Percentiles rank a stretch among this genome's conserved stretches.
Conservation (phyloP, 2,329 filamentous ascomycete species). For the Fusarium musae region DNA sequence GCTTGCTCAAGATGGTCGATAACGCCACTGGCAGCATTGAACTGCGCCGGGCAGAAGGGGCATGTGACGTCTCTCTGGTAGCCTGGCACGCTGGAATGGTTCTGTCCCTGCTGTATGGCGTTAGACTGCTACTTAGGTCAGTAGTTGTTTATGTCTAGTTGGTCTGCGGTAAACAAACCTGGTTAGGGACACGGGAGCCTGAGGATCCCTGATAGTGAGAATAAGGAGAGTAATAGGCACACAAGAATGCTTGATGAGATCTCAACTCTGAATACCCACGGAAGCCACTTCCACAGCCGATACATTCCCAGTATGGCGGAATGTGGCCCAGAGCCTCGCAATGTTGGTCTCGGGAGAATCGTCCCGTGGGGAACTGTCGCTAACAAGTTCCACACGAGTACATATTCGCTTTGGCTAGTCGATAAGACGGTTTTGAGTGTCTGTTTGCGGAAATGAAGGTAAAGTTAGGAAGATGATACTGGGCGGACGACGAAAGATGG, state of each 20-base stretch:
- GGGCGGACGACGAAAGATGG: neutral
- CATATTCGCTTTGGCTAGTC: neutral
- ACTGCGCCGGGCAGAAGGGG: conserved; percentile 63
- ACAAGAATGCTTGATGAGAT: neutral
- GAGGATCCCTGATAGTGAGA: neutral
- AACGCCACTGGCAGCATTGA: conserved; percentile 64
- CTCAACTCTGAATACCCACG: neutral
- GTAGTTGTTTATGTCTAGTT: neutral
- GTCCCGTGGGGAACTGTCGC: conserved; percentile 38
- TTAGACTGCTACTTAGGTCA: conserved; percentile 5
- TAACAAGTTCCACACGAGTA: conserved; percentile 44
- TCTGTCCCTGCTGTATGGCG: neutral
- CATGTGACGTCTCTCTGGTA: conserved; percentile 52
- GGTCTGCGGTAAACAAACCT: neutral
- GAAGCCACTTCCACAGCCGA: conserved; percentile 38
- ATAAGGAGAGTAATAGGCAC: neutral
- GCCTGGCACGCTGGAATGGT: neutral
- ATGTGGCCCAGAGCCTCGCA: conserved; percentile 39
- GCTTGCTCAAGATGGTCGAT: conserved; percentile 66
- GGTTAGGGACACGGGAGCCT: neutral
- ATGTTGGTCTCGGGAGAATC: conserved; percentile 41
- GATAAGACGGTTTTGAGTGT: rapidly evolving
- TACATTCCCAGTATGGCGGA: conserved; percentile 41
- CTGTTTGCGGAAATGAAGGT: neutral
- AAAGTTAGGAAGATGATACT: neutral